Evolutionary conservation across 805 yeast genomes (phyloP).

Genomic region (Priceomyces melissophilus): DNA sequence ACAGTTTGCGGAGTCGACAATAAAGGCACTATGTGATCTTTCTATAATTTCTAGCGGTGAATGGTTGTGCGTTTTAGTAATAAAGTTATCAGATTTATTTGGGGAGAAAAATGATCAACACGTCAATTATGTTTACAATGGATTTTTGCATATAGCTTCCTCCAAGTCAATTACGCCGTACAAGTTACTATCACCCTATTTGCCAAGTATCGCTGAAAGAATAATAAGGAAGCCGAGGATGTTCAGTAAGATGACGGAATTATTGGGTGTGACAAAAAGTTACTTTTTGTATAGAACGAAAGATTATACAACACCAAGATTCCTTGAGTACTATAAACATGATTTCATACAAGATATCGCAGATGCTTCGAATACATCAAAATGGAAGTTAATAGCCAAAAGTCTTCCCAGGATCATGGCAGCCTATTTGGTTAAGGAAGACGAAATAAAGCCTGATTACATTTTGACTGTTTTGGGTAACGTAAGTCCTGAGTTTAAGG

Average conservation of each 20-base stretch:
- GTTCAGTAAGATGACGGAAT: slow-evolving; percentile 57
- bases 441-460: slow-evolving; percentile 44
- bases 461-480: slow-evolving; percentile 52
- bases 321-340: slow-evolving; percentile 61
- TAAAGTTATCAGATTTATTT: slow-evolving; percentile 62
- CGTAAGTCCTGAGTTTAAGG: slow-evolving; percentile 46
- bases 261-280: slow-evolving; percentile 58
- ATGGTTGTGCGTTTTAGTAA: slow-evolving; percentile 59
- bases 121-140: slow-evolving; percentile 65
- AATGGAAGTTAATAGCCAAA: slow-evolving; percentile 45
- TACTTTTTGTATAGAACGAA: slow-evolving; percentile 68
- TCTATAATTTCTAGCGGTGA: slow-evolving; percentile 64
- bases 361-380: slow-evolving; percentile 41
- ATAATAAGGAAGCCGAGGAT: slow-evolving; percentile 59
- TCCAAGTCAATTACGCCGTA: slow-evolving; percentile 64
- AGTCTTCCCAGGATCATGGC: slow-evolving; percentile 57
- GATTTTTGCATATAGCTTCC: slow-evolving; percentile 55
- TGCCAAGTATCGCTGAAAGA: slow-evolving; percentile 66
- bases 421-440: slow-evolving; percentile 50
- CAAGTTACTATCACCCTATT: slow-evolving; percentile 73
- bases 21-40: slow-evolving; percentile 61
- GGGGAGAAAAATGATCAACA: slow-evolving; percentile 64
- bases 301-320: slow-evolving; percentile 70
- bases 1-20: slow-evolving; percentile 56
- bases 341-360: slow-evolving; percentile 67